phyloP scores from a whole-genome alignment of 257 asterid species.

The Solanum pinnatisectum region DNA sequence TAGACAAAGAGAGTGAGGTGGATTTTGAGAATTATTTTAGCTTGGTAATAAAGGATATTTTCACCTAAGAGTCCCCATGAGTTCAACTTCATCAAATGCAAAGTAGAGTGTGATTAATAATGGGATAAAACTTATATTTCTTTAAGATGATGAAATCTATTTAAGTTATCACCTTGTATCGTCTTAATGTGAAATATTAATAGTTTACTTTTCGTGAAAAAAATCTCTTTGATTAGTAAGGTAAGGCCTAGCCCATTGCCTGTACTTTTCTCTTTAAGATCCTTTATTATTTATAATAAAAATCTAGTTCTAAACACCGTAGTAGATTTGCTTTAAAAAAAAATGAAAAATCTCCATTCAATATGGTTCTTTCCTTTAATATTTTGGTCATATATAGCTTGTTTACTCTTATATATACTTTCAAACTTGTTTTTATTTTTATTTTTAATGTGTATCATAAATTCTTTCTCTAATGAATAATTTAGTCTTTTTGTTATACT shows the following conservation, averaged over 20 bases:
- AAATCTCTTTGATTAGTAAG: background rate
- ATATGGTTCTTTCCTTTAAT: too few species aligned
- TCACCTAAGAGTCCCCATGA: too few species aligned
- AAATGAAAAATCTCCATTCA: too few species aligned
- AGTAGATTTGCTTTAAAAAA: background rate
- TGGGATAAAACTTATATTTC: background rate
- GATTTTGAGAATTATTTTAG: background rate
- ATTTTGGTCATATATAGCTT: too few species aligned
- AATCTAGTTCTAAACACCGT: background rate
- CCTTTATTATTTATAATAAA: too few species aligned
- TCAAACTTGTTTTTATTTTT: too few species aligned
- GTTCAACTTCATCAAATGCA: background rate
- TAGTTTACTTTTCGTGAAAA: background rate
- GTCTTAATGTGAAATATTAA: background rate
- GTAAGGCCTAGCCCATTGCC: rapidly evolving
- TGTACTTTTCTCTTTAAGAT: background rate
- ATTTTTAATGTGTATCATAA: too few species aligned
- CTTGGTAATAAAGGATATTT: background rate
- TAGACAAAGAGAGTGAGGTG: background rate
- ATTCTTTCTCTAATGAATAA: too few species aligned
- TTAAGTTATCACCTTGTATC: background rate
- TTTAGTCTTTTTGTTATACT: too few species aligned
- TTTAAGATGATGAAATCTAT: background rate
- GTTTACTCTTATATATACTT: too few species aligned
- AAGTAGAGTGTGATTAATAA: background rate